Evolutionary conservation across 306 rosid genomes (phyloP).

Genomic region (Vachellia collinsii): DNA sequence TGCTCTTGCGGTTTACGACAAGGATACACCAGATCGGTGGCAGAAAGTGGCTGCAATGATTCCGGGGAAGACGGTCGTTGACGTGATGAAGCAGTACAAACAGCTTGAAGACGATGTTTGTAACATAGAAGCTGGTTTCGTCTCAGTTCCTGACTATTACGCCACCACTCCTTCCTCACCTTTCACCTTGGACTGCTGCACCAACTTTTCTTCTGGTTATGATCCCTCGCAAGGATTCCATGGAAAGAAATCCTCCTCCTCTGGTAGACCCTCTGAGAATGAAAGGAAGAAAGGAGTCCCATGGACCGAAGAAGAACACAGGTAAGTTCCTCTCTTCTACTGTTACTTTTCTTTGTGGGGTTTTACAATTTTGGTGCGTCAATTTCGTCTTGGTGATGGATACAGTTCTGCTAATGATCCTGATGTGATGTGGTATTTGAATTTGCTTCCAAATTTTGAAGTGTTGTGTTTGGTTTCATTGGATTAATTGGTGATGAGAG

Average conservation of each 20-base stretch:
- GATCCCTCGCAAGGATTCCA: conserved; percentile 62
- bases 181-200: conserved; percentile 83
- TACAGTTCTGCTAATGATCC: neutral
- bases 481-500: neutral
- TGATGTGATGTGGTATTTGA: neutral
- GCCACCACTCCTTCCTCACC: conserved; percentile 40
- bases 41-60: conserved; percentile 73
- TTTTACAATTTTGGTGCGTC: neutral
- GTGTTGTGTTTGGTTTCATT: neutral
- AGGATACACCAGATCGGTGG: conserved; percentile 88
- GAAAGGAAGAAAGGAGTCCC: conserved; percentile 94
- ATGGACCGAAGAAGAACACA: conserved; percentile 96
- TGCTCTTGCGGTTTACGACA: conserved; percentile 80
- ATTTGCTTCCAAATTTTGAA: neutral
- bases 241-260: conserved; percentile 60
- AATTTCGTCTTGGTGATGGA: too few species aligned
- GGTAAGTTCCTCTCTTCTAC: conserved; percentile 47
- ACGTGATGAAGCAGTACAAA: conserved; percentile 72
- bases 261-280: conserved; percentile 61
- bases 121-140: conserved; percentile 79
- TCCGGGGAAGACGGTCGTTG: conserved; percentile 74
- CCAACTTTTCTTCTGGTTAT: conserved; percentile 50
- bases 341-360: neutral
- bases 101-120: conserved; percentile 75
- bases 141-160: conserved; percentile 83